These are phyloP conservation scores for Calonectria multiphialidica DNA, from an alignment of 2,329 filamentous ascomycete species.

Conservation along the genomic window DNA sequence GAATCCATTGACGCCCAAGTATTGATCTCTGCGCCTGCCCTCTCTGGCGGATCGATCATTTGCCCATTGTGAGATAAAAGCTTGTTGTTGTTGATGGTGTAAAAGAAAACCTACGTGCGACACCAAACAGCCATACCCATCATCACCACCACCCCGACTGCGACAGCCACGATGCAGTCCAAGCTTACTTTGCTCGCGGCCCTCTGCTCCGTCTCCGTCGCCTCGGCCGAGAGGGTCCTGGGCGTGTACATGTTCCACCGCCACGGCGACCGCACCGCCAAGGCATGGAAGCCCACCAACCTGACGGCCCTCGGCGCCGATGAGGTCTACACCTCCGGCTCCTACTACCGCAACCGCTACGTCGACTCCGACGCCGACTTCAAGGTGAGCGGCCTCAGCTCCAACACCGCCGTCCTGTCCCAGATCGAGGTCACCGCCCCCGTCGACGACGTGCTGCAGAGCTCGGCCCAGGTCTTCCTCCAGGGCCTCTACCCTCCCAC, in stretches of 20 bases:
- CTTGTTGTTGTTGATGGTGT: neutral
- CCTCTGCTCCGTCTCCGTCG: conserved; percentile 52
- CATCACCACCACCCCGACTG: neutral
- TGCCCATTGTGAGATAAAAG: neutral
- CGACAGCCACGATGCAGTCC: conserved; percentile 50
- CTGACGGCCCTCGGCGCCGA: conserved; percentile 85
- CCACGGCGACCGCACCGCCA: conserved; percentile 89
- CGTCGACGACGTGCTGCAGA: conserved; percentile 81
- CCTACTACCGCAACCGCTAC: conserved; percentile 83
- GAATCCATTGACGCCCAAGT: neutral
- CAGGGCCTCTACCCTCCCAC: conserved; percentile 90
- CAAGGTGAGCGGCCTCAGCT: conserved; percentile 75
- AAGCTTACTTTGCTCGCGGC: conserved; percentile 51
- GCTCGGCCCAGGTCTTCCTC: conserved; percentile 82
- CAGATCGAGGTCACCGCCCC: conserved; percentile 82
- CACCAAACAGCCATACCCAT: conserved; percentile 15
- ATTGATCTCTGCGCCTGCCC: neutral
- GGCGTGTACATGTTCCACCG: conserved; percentile 90
- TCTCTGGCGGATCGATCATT: neutral
- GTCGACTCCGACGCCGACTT: conserved; percentile 69
- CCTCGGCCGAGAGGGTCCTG: conserved; percentile 75
- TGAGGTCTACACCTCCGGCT: conserved; percentile 79
- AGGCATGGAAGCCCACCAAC: conserved; percentile 76
- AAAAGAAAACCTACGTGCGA: conserved; percentile 4
- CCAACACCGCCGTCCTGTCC: conserved; percentile 73